Evolutionary conservation across 768 basidiomycete species (phyloP), one percentile per base, ranked within the genome.

Genomic region (Daedalea quercina): DNA sequence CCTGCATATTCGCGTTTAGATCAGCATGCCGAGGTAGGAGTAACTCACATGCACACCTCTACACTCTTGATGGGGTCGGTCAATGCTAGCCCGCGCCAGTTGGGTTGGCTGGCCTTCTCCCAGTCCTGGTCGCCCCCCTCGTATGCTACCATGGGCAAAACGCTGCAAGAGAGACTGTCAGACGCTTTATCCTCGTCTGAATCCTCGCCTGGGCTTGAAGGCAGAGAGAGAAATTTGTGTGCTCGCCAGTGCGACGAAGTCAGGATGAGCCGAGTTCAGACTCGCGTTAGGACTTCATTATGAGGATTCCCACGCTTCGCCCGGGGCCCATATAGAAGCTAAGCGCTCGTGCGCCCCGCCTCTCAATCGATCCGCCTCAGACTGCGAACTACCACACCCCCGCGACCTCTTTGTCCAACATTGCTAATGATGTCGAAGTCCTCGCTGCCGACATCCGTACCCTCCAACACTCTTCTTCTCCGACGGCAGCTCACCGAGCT

Each of bases 51-150:
- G 69, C 83, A 60, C 64, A 92, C 94, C 80, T 96, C 87, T 17
- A 98, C 84, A 40, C 73, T 82, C 73, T 95, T 95, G 52, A 97
- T 84, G 0, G 91, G 88, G 70, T 94, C 94, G 12, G 86, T 83
- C n/a, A 95, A 73, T 23, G 82, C 83, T 50, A 92, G 66, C 9
- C 90, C 89, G 57, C 82, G 78, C 86, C 86, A 90, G 43, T 77
- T 75, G n/a, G 76, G 70, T 43, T 65, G 71, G 57, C 73, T 76
- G 44, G 77, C 60, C 52, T 80, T 72, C 49, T 80, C 79, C 87
- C 87, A 87, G 43, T 78, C 82, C 46, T 72, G 67, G 17, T 73
- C 72, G 33, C 65, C 72, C 26, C 57, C 53, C 17, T 50, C 57
- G n/a, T 55, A 24, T 0, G n/a, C 28, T 3, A 42, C 54, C 59